A percentile compares a stretch with the other conserved stretches of the same genome.
These are phyloP conservation scores for Mucor sp. DNA, from an alignment of 371 early-diverging fungal species.

Conservation along the genomic window DNA sequence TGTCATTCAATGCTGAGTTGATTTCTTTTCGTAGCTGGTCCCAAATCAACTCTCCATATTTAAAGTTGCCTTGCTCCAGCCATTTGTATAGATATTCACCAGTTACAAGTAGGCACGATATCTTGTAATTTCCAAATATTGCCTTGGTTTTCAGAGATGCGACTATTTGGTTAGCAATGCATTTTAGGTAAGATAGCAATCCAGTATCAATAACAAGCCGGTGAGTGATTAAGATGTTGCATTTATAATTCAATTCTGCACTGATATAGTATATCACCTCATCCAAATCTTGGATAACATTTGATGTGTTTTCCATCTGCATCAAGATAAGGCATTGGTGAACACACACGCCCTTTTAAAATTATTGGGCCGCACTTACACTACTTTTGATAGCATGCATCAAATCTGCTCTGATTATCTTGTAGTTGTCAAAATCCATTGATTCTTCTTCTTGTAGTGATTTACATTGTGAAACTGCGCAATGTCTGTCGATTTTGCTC, in stretches of 20 bases:
- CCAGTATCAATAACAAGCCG: neutral
- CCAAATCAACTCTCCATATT: neutral
- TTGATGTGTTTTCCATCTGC: neutral
- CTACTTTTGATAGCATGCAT: neutral
- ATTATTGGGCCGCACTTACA: neutral
- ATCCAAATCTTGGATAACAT: neutral
- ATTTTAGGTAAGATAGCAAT: neutral
- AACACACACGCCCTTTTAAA: neutral
- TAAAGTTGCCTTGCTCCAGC: neutral
- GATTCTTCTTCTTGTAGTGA: neutral
- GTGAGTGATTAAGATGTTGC: neutral
- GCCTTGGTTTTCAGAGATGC: neutral
- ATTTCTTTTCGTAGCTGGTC: neutral
- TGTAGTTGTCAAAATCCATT: neutral
- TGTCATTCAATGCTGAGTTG: neutral
- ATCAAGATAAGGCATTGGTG: neutral
- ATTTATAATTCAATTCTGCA: neutral
- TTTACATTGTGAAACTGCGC: neutral
- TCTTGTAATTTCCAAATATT: neutral
- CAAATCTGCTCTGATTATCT: neutral
- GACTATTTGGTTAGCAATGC: neutral
- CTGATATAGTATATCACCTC: neutral
- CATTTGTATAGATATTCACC: neutral
- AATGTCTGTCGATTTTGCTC: neutral
- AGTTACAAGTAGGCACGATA: neutral